These are phyloP conservation scores for Pleurotus tuber-regium DNA, from an alignment of 768 basidiomycete genomes.

Conservation along the genomic window DNA sequence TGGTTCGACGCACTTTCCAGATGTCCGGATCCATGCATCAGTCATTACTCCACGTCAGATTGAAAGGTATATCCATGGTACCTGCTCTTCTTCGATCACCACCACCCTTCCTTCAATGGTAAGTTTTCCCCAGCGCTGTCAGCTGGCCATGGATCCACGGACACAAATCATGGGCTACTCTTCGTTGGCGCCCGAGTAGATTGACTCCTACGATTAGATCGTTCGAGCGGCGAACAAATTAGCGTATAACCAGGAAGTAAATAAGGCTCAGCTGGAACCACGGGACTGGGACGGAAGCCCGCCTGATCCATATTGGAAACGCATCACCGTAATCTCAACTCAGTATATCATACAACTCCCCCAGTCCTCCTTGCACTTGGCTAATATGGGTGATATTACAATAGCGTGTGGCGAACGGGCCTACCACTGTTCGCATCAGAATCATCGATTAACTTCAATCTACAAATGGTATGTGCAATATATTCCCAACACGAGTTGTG, in stretches of 20 bases:
- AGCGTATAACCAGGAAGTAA: constrained; percentile 8
- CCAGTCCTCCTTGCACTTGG: background rate
- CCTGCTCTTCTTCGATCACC: background rate
- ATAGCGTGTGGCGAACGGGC: background rate
- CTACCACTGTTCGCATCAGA: background rate
- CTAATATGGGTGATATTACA: too few species aligned
- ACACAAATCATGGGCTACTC: background rate
- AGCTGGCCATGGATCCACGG: constrained; percentile 1
- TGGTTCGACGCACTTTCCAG: background rate
- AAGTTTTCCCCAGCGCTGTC: background rate
- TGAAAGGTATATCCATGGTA: constrained; percentile 2
- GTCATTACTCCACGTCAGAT: constrained; percentile 2
- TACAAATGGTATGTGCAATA: too few species aligned
- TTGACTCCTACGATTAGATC: too few species aligned
- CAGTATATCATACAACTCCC: background rate
- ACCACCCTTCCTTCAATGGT: constrained; percentile 1
- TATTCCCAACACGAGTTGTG: background rate
- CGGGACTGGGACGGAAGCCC: constrained; percentile 6
- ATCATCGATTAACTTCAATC: too few species aligned
- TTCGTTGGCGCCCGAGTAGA: background rate
- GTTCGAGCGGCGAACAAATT: too few species aligned
- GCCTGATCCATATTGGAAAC: background rate
- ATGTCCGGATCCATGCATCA: background rate
- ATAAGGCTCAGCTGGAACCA: constrained; percentile 1
- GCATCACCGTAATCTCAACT: background rate